Percentiles rank a stretch among this genome's conserved stretches.
Conservation (phyloP, 2,329 filamentous ascomycete genomes). For the Pestalotiopsis sp. region DNA sequence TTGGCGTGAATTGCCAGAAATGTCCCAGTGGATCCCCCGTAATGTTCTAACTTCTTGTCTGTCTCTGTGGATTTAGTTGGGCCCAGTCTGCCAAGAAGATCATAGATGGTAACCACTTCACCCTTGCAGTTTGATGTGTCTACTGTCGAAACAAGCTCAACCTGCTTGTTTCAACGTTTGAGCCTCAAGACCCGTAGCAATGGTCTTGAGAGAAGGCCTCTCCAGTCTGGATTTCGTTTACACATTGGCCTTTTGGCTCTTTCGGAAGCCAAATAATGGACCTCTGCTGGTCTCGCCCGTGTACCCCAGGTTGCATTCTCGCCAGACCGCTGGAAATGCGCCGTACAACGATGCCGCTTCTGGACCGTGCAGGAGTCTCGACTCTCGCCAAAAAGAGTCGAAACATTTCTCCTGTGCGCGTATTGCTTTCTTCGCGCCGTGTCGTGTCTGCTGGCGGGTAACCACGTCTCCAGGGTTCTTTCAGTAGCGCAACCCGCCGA, state of each 20-base stretch:
- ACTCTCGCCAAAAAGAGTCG: too few relatives aligned
- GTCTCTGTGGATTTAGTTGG: neutral
- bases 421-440: too few relatives aligned
- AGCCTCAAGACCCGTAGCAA: neutral
- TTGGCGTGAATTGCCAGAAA: too few relatives aligned
- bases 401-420: too few relatives aligned
- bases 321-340: neutral
- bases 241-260: neutral
- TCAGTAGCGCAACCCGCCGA: neutral
- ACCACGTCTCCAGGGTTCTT: too few relatives aligned
- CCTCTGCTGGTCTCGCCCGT: neutral
- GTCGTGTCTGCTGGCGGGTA: too few relatives aligned
- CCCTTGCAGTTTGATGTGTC: constrained; percentile 10
- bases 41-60: neutral
- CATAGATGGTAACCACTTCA: neutral
- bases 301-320: neutral
- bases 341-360: neutral
- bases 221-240: neutral
- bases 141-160: constrained; percentile 13
- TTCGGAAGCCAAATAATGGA: neutral
- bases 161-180: constrained; percentile 10
- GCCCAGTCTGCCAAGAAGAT: neutral
- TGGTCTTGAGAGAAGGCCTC: neutral
- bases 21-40: neutral
- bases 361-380: neutral